Conservation (phyloP, 1,284 basidiomycete genomes). For the Malassezia brasiliensis region DNA sequence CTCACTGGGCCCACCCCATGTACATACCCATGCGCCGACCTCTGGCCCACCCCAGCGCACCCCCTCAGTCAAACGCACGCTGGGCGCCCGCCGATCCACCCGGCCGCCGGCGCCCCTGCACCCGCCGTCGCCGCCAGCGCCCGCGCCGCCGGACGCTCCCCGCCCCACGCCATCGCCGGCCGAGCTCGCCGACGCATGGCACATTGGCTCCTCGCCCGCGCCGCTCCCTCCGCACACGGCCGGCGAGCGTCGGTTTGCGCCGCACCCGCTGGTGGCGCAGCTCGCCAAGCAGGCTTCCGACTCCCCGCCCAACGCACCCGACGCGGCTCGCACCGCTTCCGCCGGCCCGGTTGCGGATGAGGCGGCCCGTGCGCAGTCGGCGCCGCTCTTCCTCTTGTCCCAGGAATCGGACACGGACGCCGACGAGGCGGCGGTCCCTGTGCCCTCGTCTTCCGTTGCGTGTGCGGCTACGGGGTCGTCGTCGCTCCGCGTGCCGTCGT, state of each 20-base stretch:
- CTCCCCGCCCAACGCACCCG: not conserved
- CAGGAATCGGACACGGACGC: not conserved
- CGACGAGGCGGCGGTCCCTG: not conserved
- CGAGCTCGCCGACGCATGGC: too few species aligned
- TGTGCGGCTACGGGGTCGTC: not conserved
- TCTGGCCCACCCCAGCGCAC: not conserved
- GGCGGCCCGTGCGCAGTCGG: not conserved
- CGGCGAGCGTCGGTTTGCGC: not conserved
- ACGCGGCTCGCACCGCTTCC: not conserved
- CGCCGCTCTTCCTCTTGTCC: not conserved
- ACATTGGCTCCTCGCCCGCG: too few species aligned
- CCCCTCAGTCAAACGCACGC: not conserved
- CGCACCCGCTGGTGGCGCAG: slow-evolving; percentile 8
- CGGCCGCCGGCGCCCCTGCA: not conserved
- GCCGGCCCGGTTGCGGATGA: not conserved
- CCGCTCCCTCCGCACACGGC: too few species aligned
- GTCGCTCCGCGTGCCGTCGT: slow-evolving; percentile 5
- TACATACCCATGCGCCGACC: too few species aligned
- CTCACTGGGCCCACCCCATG: too few species aligned
- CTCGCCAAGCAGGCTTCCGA: not conserved
- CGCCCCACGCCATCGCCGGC: too few species aligned
- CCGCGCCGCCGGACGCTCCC: too few species aligned
- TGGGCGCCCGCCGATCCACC: not conserved
- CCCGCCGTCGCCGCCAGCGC: not conserved
- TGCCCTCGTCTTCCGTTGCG: not conserved